Base-by-base conservation (phyloP, 805 yeast species). In the Naumovozyma baii region DNA sequence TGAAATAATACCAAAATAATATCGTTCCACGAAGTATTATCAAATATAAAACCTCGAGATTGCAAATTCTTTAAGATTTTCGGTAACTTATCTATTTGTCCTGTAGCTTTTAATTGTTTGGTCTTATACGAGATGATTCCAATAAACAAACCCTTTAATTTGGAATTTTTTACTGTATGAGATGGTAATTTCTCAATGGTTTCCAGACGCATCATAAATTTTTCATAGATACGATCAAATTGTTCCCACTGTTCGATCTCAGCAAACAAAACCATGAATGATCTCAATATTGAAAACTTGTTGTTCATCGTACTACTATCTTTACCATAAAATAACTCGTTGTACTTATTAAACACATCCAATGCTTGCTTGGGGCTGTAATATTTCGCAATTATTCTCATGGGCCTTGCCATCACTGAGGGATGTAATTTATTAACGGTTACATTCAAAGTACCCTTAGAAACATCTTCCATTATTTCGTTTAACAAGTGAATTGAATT, bases 331-430 rank as follows among this genome's bases (percentile, higher is more conserved):
- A 55, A 57, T 10, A 57, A 41, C 19, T 49, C 45, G 33, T 52
- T 51, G 47, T 53, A 66, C 31, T 55, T 52, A 16, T 55, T 54
- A 46, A 66, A 46, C 31, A 66, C 46, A 18, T 56, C 51, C 20
- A 55, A 40, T 0, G 69, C 68, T 31, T 49, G 54, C 20, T 49
- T 51, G 1, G 67, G 62, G 20, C 54, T 49, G 36, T 61, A 55
- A 39, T 40, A 46, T 33, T 54, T 57, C 2, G 60, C 52, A 20
- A 64, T 45, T 3, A 50, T 40, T 30, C 57, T 51, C 43, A 65
- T 51, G 18, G 68, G 58, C 50, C 67, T 66, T 29, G 61, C 63
- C 39, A 66, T 41, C 7, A 60, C 49, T 2, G 62, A 51, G 18
- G 67, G 66, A 33, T 61, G 63, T 25, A 64, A 38, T 12, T 43